A percentile compares a stretch with the other conserved stretches of the same genome.
Conservation (phyloP, 352 stramenopile species). For the Phytophthora capsici region DNA sequence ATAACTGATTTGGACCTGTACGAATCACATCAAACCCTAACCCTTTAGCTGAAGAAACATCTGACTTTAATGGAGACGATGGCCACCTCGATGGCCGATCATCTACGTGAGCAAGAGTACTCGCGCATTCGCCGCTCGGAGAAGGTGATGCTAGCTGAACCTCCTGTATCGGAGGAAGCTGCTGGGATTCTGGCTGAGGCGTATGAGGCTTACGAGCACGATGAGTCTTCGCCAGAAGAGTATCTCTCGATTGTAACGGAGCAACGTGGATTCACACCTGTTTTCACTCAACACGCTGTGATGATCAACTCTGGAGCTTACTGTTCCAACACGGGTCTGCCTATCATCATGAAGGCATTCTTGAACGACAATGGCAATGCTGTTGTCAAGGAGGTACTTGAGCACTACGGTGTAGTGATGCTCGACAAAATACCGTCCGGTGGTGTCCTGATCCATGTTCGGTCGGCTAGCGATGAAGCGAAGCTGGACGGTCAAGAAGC, state of each 20-base stretch:
- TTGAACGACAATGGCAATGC: not conserved
- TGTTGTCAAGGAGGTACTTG: not conserved
- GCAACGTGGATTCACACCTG: not conserved
- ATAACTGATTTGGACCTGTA: too few species aligned
- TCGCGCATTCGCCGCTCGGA: not conserved
- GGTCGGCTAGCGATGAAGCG: not conserved
- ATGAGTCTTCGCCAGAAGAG: not conserved
- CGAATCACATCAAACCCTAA: too few species aligned
- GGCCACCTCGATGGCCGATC: conserved; percentile 1
- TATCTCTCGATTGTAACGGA: not conserved
- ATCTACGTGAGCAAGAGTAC: conserved; percentile 2
- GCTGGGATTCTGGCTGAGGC: not conserved
- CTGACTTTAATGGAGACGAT: too few species aligned
- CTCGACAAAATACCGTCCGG: not conserved
- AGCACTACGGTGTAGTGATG: not conserved
- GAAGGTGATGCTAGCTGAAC: not conserved
- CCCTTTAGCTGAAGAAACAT: too few species aligned
- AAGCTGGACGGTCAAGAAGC: conserved; percentile 3
- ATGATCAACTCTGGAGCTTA: conserved; percentile 1
- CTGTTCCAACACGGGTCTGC: not conserved
- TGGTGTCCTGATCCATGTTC: conserved; percentile 1
- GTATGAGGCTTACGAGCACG: not conserved
- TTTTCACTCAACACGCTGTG: not conserved
- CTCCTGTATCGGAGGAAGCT: not conserved
- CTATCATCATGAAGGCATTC: not conserved